Evolutionary conservation across 176 grass and related monocot genomes (phyloP).

Genomic region (Carex parvula): DNA sequence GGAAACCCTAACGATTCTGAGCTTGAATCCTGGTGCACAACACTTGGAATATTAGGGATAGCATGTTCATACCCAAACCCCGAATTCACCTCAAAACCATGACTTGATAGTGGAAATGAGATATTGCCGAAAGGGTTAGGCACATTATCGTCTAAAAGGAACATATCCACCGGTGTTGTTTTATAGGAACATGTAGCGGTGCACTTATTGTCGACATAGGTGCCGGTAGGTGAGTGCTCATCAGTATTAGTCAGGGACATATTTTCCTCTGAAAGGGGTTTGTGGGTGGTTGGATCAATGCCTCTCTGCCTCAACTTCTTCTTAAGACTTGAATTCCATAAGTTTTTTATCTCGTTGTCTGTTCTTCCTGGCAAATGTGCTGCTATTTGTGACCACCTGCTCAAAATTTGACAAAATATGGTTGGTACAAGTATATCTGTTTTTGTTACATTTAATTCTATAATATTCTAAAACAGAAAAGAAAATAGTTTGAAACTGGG

Average conservation of each 20-base stretch:
- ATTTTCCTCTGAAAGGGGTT: conserved; percentile 31
- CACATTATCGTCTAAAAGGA: conserved; percentile 9
- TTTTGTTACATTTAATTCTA: not conserved
- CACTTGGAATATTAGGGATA: not conserved
- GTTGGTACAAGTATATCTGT: not conserved
- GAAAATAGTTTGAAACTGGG: not conserved
- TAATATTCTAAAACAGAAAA: not conserved
- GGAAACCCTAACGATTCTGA: conserved; percentile 11
- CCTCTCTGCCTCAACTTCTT: conserved; percentile 72
- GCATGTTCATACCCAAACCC: not conserved
- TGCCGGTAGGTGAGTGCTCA: not conserved
- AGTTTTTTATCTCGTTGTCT: conserved; percentile 98
- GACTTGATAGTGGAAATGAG: conserved; percentile 14
- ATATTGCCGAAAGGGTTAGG: conserved; percentile 17
- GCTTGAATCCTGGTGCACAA: conserved; percentile 13
- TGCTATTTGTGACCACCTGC: conserved; percentile 75
- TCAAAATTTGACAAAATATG: not conserved
- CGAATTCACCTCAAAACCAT: not conserved
- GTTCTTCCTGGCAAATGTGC: conserved; percentile 76
- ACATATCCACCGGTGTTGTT: conserved; percentile 1
- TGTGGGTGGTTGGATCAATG: conserved; percentile 70
- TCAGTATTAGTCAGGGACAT: conserved; percentile 2
- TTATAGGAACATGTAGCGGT: conserved; percentile 18
- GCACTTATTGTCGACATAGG: not conserved
- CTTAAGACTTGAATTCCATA: conserved; percentile 90